These are phyloP conservation scores for Sclerotinia borealis DNA, from an alignment of 2,329 filamentous ascomycete species.

Conservation along the genomic window DNA sequence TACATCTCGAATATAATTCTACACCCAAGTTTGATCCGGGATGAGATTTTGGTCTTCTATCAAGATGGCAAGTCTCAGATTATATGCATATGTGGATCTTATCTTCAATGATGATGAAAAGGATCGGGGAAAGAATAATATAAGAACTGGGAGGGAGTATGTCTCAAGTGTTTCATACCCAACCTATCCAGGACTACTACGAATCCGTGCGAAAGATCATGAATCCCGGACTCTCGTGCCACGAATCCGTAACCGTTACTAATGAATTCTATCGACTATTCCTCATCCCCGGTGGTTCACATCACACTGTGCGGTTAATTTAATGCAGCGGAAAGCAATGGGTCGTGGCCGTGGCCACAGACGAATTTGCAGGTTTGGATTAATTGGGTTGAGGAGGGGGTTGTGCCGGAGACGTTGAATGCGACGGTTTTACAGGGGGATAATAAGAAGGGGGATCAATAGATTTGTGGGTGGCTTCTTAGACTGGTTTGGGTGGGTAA, in stretches of 20 bases:
- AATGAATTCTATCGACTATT: conserved; percentile 50
- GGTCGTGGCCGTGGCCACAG: conserved; percentile 32
- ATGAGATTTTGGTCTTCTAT: not conserved
- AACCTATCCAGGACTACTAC: conserved; percentile 40
- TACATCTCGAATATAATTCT: not conserved
- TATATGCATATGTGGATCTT: not conserved
- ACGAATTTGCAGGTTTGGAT: conserved; percentile 67
- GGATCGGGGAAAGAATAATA: not conserved
- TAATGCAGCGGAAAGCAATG: conserved; percentile 38
- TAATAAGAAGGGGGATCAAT: conserved; percentile 33
- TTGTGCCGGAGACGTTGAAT: conserved; percentile 34
- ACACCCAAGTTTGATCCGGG: not conserved
- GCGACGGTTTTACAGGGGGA: conserved; percentile 33
- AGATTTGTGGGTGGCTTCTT: conserved; percentile 38
- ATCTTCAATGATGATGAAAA: not conserved
- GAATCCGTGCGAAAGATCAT: conserved; percentile 46
- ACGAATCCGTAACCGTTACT: conserved; percentile 38
- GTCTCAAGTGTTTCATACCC: not conserved
- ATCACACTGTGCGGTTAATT: conserved; percentile 45
- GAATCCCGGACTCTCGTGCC: conserved; percentile 38
- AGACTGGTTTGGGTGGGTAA: conserved; percentile 29
- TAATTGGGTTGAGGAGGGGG: conserved; percentile 58
- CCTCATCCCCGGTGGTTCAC: conserved; percentile 47
- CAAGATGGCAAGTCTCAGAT: no score
- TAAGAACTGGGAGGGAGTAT: not conserved